Base-by-base conservation (phyloP, 495 filamentous ascomycete species). In the Talaromyces wortmannii region DNA sequence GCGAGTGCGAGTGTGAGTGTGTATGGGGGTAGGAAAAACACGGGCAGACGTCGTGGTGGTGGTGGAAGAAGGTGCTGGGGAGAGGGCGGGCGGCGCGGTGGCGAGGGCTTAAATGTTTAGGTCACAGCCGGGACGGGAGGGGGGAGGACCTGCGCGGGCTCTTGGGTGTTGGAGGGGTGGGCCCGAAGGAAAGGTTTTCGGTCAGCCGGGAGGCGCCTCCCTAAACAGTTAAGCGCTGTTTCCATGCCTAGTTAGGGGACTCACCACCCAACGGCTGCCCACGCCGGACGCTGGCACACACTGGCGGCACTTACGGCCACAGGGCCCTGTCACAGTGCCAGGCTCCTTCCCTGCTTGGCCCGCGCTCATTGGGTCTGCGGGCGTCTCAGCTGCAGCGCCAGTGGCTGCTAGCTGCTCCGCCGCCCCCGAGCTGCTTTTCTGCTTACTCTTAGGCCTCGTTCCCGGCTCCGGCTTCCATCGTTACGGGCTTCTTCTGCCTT, bases 1-100 rank as follows among this genome's bases (percentile, higher is more conserved):
- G 55, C 61, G 29, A 36, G 46, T 10, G 52, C 43, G 51, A 65
- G 58, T 59, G 57, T 47, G 56, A 53, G 55, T 60, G 50, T 46
- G 52, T 56, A 49, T n/a, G 57, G 33, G n/a, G 11, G 43, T 46
- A 30, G 16, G 16, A 33, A 16, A 13, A 51, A 40, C 16, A 15
- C 33, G 12, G 48, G 46, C 4, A 4, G n/a, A n/a, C 4, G 23
- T 23, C 2, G 23, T 23, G 23, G 23, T 23, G 23, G 23, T 23
- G 23, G 23, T 23, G 23, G 23, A 23, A 23, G 23, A 23, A 23
- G 23, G 23, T 56, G 55, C 52, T 46, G 50, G 46, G 46, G 23
- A 23, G 36, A 50, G 36, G 31, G 43, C 56, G 23, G 44, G 55
- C 33, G 50, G 55, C 23, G 23, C 23, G 48, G 32, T 43, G 55